Base-by-base conservation (phyloP, 2,329 filamentous ascomycete species). In the Colletotrichum australisinense region DNA sequence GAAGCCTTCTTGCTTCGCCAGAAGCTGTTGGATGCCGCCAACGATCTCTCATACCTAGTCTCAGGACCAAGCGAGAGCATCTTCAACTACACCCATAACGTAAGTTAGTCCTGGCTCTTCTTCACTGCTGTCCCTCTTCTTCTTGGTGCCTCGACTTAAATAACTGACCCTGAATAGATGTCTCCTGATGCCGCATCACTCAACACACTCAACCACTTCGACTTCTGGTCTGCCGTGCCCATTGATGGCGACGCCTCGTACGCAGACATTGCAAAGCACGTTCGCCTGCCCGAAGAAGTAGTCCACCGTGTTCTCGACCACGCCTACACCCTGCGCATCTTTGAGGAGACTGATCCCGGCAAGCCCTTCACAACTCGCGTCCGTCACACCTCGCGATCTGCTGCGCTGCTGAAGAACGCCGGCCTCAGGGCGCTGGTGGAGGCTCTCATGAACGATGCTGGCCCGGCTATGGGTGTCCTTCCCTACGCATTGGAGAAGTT, bases 211-310 rank as follows among this genome's bases (percentile, higher is more conserved):
- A 88, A 88, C 76, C 80, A 86, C 74, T 89, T 89, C 76, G 80
- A 88, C 75, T 88, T 89, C 76, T 89, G 86, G 85, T 80, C 82
- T 12, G 84, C 85, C 5, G 86, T 90, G 6, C 87, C 88, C 3
- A 65, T 88, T 1, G 80, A 84, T 28, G 86, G 85, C 19, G 80
- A 82, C 4, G 85, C 86, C 7, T 84, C 85, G 3, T 84, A 84
- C 67, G 73, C 77, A 4, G 83, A 85, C 12, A 84, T 87, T 22
- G 80, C 85, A 19, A 75, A 80, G 32, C 77, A 81, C 35, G 80
- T 81, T 2, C 76, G 78, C 19, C 82, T 86, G 4, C 85, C 84
- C 0, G 75, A 80, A 42, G 82, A 84, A 30, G 81, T 84, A 22
- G 83, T 82, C 38, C 76, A 77, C 30, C 82, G 84, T 22, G 74